phyloP scores from a whole-genome alignment of 257 asterid species.

The Rehmannia glutinosa region DNA sequence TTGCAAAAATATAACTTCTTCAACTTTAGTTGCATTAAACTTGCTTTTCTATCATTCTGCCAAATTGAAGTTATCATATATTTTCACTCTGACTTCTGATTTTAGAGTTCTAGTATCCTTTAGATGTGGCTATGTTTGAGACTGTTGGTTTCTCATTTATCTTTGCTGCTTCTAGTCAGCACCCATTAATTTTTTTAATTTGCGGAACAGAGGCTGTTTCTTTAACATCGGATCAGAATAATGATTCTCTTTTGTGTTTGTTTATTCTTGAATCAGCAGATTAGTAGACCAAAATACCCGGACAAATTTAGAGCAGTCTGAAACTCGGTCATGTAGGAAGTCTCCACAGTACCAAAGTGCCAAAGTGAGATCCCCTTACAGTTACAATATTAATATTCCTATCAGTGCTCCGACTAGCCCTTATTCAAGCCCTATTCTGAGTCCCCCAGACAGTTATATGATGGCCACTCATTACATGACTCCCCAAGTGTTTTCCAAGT shows the following conservation, averaged over 20 bases:
- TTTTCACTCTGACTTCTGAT: not conserved
- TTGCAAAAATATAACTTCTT: not conserved
- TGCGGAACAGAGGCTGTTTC: not conserved
- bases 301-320: constrained; percentile 30
- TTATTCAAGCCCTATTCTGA: constrained; percentile 44
- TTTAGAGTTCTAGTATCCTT: not conserved
- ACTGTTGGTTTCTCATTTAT: not conserved
- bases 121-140: constrained; percentile 5
- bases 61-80: not conserved
- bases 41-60: not conserved
- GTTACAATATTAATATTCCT: constrained; percentile 23
- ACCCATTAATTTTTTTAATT: not conserved
- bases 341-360: constrained; percentile 24
- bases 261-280: constrained; percentile 31
- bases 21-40: not conserved
- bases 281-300: constrained; percentile 32
- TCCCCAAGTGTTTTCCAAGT: constrained; percentile 55
- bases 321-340: constrained; percentile 28
- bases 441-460: constrained; percentile 42
- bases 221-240: not conserved
- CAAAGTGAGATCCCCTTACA: constrained; percentile 21
- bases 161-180: not conserved
- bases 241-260: constrained; percentile 10
- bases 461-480: constrained; percentile 26
- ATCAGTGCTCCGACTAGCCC: constrained; percentile 72